These are phyloP conservation scores for Pueraria montana DNA, from an alignment of 306 rosid species.

Conservation along the genomic window DNA sequence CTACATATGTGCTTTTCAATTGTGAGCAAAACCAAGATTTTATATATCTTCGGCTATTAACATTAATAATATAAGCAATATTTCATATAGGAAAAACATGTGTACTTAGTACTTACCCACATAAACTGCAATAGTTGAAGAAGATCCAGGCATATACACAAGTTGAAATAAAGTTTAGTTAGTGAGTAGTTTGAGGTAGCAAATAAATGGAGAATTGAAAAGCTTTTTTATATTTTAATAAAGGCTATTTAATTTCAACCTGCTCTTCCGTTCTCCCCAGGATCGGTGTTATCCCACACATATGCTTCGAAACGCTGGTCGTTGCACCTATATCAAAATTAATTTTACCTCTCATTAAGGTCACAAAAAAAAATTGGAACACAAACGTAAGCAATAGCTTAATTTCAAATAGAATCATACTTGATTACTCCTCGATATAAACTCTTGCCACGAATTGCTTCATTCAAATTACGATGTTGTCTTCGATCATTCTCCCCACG, in stretches of 20 bases:
- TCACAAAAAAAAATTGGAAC: neutral
- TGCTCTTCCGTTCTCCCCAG: slow-evolving; percentile 19
- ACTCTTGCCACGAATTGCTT: neutral
- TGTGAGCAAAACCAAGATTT: neutral
- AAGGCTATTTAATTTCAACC: slow-evolving; percentile 14
- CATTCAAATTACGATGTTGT: neutral
- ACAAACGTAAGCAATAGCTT: neutral
- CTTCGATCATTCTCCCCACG: neutral
- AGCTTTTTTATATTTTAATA: neutral
- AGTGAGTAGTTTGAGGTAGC: neutral
- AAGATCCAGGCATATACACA: slow-evolving; percentile 25
- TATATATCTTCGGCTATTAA: neutral
- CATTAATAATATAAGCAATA: neutral
- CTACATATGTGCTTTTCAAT: neutral
- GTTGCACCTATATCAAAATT: slow-evolving; percentile 40
- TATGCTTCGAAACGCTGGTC: slow-evolving; percentile 49
- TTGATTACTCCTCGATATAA: slow-evolving; percentile 54
- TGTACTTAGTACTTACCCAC: slow-evolving; percentile 53
- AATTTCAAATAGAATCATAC: slow-evolving; percentile 14
- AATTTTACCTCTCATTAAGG: neutral
- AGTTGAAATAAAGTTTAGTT: neutral
- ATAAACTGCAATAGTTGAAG: slow-evolving; percentile 45
- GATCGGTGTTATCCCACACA: slow-evolving; percentile 48
- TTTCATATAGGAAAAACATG: neutral
- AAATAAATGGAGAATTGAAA: neutral